These are phyloP conservation scores for Vigna reflexopilosa DNA, from an alignment of 306 rosid genomes.

Conservation along the genomic window DNA sequence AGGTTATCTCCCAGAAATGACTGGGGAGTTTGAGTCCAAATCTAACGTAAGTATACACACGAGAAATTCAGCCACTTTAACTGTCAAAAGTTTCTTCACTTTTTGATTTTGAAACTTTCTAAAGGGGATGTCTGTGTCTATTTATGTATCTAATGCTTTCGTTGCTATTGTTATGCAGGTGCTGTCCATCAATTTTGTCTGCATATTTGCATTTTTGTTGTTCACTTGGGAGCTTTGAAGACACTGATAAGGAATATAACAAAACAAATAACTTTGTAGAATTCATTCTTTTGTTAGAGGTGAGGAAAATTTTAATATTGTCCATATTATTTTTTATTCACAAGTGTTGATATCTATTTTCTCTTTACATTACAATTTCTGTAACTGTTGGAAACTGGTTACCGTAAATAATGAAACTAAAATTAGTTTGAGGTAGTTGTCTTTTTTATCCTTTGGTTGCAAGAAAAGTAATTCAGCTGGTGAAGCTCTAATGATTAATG, in stretches of 20 bases:
- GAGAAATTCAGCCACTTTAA: background rate
- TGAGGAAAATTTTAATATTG: slow-evolving; percentile 30
- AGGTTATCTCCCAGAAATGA: slow-evolving; percentile 65
- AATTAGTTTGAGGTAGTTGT: background rate
- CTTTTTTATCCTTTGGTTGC: background rate
- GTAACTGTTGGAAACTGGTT: background rate
- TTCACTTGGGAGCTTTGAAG: slow-evolving; percentile 47
- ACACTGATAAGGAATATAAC: slow-evolving; percentile 43
- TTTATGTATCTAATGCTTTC: slow-evolving; percentile 14
- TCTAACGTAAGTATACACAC: slow-evolving; percentile 55
- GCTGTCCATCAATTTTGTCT: slow-evolving; percentile 55
- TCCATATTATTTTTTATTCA: background rate
- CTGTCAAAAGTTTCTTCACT: slow-evolving; percentile 21
- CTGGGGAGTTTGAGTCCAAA: slow-evolving; percentile 50
- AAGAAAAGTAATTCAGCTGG: background rate
- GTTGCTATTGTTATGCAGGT: slow-evolving; percentile 55
- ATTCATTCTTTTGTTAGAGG: slow-evolving; percentile 48
- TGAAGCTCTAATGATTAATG: background rate
- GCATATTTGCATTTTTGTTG: slow-evolving; percentile 40
- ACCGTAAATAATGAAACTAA: background rate
- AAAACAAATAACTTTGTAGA: slow-evolving; percentile 28
- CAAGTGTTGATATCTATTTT: background rate
- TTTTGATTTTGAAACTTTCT: background rate
- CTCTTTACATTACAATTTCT: background rate
- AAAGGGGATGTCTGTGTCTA: background rate